Evolutionary conservation across 805 yeast species (phyloP).

Genomic region (Ogataea minuta): DNA sequence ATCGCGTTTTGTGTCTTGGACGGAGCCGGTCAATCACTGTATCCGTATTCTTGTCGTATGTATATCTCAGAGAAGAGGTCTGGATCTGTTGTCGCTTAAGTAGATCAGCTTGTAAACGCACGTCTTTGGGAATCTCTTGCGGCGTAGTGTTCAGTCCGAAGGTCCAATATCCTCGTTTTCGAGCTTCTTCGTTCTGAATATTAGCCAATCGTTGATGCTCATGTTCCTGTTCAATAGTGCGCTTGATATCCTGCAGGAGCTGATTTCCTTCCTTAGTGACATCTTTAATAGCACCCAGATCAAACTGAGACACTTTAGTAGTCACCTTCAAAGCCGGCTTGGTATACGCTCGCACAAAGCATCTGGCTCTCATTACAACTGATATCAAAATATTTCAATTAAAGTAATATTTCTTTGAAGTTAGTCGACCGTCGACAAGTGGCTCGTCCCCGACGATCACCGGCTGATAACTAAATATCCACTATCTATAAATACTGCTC

Average conservation of each 20-base stretch:
- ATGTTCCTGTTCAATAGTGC: background rate
- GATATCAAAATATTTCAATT: background rate
- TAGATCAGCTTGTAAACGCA: constrained; percentile 7
- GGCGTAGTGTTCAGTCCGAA: background rate
- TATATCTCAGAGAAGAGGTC: constrained; percentile 6
- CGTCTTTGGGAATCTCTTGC: constrained; percentile 1
- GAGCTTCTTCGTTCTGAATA: background rate
- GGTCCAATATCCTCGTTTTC: background rate
- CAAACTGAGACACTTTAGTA: constrained; percentile 3
- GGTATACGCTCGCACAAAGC: constrained; percentile 2
- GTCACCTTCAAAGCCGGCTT: constrained; percentile 4
- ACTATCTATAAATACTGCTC: constrained; percentile 3
- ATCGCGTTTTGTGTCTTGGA: background rate
- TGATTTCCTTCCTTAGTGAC: constrained; percentile 11
- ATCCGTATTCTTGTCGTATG: constrained; percentile 7
- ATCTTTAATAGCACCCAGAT: background rate
- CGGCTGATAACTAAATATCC: constrained; percentile 11
- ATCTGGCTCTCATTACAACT: background rate
- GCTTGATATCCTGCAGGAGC: constrained; percentile 3
- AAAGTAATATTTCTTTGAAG: background rate
- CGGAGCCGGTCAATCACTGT: constrained; percentile 11
- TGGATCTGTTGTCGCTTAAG: background rate
- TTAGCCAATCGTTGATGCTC: constrained; percentile 1
- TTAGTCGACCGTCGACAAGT: constrained; percentile 10
- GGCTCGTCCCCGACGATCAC: constrained; percentile 19